Base-by-base conservation (phyloP, 2,329 filamentous ascomycete genomes). In the Phyllosticta capitalensis region DNA sequence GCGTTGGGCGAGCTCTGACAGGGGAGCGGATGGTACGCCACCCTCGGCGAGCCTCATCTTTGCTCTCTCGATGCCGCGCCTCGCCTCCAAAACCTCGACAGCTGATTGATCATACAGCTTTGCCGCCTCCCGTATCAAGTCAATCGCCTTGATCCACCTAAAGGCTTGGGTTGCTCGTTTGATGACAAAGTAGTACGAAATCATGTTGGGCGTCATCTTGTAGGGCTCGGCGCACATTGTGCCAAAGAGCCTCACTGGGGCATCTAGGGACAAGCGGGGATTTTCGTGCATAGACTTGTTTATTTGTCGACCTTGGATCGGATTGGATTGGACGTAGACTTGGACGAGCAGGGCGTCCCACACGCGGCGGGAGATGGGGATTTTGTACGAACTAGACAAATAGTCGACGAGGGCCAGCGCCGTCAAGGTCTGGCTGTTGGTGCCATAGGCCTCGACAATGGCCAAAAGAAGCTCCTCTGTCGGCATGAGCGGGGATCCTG, bases 311-410 rank as follows among this genome's bases (percentile, higher is more conserved):
- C 51, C 53, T 17, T 52, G 56, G 60, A 63, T 17, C 26, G 48
- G 67, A 75, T 57, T 54, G 2, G 78, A 75, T 49, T 84, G 76
- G 9, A 88, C 75, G 65, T 83, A 86, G 0, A 86, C 80, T 81
- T 87, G 89, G 62, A 83, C 78, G 17, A 92, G 75, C 2, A 92
- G 72, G 58, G 85, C 81, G 7, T 78, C 77, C 89, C 89, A 92
- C 19, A 84, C 77, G 5, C 77, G 68, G 6, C 68, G 65, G 0
- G 83, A 73, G 45, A 92, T 83, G 1, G 74, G 63, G 22, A 92
- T 72, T 1, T 74, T 63, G 70, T 87, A 89, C 6, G 75, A 75
- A 1, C 72, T 72, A 0, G 88, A 86, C 54, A 92, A 69, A 64
- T 82, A 82, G 61, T 87, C 79, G 12, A 91, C 72, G 0, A 87